Conservation (phyloP, 23 red algal species). For the Agarophyton chilense region DNA sequence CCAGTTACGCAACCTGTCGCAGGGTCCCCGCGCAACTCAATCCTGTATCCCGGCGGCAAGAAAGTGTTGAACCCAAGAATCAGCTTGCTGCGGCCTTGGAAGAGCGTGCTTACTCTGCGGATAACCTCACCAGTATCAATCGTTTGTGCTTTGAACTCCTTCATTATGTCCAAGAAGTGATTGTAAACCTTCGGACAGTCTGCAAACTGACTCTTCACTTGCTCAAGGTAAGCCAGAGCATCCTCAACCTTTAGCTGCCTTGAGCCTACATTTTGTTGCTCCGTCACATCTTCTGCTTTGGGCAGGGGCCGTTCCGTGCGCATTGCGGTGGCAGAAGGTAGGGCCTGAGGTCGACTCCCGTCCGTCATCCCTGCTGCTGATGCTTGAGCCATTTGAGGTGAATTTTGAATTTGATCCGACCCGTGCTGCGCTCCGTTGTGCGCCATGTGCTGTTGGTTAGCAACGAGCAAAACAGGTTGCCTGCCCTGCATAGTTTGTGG, state of each 20-base stretch:
- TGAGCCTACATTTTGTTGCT: constrained; percentile 28
- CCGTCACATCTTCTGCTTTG: not conserved
- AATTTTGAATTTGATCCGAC: constrained; percentile 14
- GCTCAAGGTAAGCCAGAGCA: constrained; percentile 94
- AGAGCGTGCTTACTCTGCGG: constrained; percentile 75
- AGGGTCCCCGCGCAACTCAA: constrained; percentile 81
- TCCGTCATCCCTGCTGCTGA: not conserved
- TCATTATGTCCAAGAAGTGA: constrained; percentile 98
- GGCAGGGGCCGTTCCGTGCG: not conserved
- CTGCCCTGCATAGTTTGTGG: not conserved
- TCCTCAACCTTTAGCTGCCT: constrained; percentile 95
- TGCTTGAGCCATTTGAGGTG: constrained; percentile 14
- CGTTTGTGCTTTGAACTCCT: constrained; percentile 95
- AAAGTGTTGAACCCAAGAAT: constrained; percentile 99
- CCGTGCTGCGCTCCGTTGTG: not conserved
- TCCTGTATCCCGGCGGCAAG: constrained; percentile 92
- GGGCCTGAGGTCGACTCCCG: not conserved
- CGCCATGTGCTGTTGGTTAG: constrained; percentile 1
- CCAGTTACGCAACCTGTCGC: constrained; percentile 62
- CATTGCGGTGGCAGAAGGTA: not conserved
- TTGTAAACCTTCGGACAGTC: constrained; percentile 86
- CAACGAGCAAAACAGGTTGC: not conserved
- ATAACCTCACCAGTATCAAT: constrained; percentile 96
- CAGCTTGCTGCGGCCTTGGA: constrained; percentile 79
- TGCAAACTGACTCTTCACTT: constrained; percentile 90